Conservation (phyloP, 768 basidiomycete species). For the Cystofilobasidium bisporidii region DNA sequence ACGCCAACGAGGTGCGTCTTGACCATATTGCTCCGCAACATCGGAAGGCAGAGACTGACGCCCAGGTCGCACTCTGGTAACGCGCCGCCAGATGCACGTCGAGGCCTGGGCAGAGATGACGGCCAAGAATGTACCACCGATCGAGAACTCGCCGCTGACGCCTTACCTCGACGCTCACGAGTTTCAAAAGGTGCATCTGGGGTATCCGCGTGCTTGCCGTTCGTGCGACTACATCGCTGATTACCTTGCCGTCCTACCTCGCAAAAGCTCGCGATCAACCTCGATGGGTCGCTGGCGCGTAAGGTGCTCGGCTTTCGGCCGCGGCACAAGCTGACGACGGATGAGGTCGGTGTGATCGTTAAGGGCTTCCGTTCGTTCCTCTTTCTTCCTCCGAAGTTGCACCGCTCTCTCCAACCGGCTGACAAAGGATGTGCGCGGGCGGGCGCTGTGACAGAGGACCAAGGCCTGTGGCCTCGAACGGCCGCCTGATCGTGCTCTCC, state of each 20-base stretch:
- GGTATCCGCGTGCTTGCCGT: no score
- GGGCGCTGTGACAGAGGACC: no score
- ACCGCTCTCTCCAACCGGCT: no score
- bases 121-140: slow-evolving; percentile 56
- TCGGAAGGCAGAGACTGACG: background rate
- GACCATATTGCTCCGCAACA: no score
- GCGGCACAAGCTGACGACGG: background rate
- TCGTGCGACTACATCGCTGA: no score
- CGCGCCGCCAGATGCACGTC: slow-evolving; percentile 17
- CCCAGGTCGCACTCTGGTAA: background rate
- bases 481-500: no score
- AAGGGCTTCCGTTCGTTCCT: background rate
- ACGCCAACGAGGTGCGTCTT: slow-evolving; percentile 8
- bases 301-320: slow-evolving; percentile 12
- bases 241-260: no score
- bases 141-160: slow-evolving; percentile 59
- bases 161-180: slow-evolving; percentile 59
- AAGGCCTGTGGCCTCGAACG: no score
- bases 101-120: slow-evolving; percentile 72
- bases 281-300: slow-evolving; percentile 14
- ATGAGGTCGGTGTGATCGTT: slow-evolving; percentile 22
- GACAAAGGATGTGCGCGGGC: no score
- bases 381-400: no score
- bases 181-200: slow-evolving; percentile 20
- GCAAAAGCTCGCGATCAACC: slow-evolving; percentile 24